Base-by-base conservation (phyloP, 2,329 filamentous ascomycete genomes). In the Thermothelomyces thermophilus region DNA sequence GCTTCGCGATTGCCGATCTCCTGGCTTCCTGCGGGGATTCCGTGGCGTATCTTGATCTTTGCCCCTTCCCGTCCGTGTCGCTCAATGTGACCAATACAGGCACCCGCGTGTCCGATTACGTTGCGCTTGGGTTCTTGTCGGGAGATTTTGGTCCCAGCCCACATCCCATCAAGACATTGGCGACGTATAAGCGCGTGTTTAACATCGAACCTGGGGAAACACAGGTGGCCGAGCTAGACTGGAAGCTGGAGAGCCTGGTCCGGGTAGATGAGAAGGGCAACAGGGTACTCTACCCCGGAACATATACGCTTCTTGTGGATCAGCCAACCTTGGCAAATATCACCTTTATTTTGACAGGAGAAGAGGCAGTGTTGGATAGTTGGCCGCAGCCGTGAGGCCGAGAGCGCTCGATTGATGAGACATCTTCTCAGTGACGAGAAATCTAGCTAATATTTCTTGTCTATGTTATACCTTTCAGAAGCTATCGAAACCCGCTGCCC, bases 261-360 rank as follows among this genome's bases (percentile, higher is more conserved):
- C 64, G 78, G 2, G 70, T 72, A 0, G 74, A 79, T 50, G 68
- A 72, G 35, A 64, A 62, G 2, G 79, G 78, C 0, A 72, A 75
- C 52, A 68, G 66, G 41, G 70, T 77, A 13, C 58, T 81, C 9
- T 80, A 76, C 60, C 77, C 76, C 0, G 78, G 76, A 0, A 67
- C 67, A 16, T 82, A 81, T 55, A 66, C 61, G 7, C 40, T 79
- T 10, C 56, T 68, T 42, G 46, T 79, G 8, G 76, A 79, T 58
- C 62, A 68, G 48, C 68, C 70, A 43, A 66, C 68, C 2, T 58
- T 68, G 41, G 64, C 68, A 0, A 63, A 55, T 31, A 56, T 70
- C 37, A 68, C 69, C 19, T 76, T 80, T 53, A 70, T 65, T 2
- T 62, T 79, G 51, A 73, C 67, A 0, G 76, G 76, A 0, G 61